phyloP scores from a whole-genome alignment of 23 red algal genomes.

The Gracilaria domingensis region DNA sequence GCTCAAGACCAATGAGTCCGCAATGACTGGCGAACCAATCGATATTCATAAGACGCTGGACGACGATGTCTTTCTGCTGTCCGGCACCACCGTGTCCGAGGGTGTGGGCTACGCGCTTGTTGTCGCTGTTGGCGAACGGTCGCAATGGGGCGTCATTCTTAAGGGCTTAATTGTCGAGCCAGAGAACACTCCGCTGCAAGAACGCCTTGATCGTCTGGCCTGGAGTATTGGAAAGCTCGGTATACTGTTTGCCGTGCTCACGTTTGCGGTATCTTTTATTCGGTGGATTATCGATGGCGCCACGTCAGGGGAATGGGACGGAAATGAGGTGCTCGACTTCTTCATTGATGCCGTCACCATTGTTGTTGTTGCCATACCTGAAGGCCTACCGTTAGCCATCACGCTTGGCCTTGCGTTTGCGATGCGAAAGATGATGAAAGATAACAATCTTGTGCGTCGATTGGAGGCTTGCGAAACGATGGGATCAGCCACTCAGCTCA shows the following conservation, averaged over 20 bases:
- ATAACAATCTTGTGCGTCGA: conserved; percentile 91
- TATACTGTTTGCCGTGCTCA: conserved; percentile 74
- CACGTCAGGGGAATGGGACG: conserved; percentile 59
- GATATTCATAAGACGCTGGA: conserved; percentile 76
- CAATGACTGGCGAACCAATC: conserved; percentile 92
- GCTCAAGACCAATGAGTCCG: conserved; percentile 88
- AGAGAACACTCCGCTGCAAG: conserved; percentile 87
- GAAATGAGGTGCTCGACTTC: conserved; percentile 57
- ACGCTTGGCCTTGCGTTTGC: conserved; percentile 94
- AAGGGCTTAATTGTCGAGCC: conserved; percentile 82
- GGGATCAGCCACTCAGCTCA: conserved; percentile 94
- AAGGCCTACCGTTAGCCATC: conserved; percentile 93
- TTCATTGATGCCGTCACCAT: conserved; percentile 93
- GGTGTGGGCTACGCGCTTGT: conserved; percentile 79
- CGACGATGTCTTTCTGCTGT: conserved; percentile 86
- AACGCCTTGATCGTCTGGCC: conserved; percentile 81
- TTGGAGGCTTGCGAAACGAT: conserved; percentile 97
- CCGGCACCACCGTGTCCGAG: conserved; percentile 86
- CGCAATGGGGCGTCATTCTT: conserved; percentile 91
- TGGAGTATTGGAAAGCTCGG: conserved; percentile 86
- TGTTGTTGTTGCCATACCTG: conserved; percentile 94
- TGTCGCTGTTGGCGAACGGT: conserved; percentile 81
- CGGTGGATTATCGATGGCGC: conserved; percentile 86
- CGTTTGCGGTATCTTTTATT: conserved; percentile 76
- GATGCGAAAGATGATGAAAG: conserved; percentile 98